phyloP scores from a whole-genome alignment of 371 early-diverging fungal species.

The Dichotomocladium elegans region DNA sequence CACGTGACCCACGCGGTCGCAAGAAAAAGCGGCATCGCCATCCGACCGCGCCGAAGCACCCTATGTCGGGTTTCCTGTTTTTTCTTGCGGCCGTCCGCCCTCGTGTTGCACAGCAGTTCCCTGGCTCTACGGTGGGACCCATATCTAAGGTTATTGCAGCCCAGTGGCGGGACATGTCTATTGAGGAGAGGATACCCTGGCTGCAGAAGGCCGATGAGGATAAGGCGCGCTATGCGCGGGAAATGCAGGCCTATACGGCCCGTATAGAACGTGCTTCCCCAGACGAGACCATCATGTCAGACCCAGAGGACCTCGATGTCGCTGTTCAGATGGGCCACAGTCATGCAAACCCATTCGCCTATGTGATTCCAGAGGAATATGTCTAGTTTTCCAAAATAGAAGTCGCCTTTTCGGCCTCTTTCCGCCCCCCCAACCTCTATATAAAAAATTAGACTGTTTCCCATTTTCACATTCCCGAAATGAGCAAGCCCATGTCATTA shows the following conservation, averaged over 20 bases:
- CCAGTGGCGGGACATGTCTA: constrained; percentile 64
- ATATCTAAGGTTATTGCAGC: constrained; percentile 69
- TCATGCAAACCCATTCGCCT: too few relatives aligned
- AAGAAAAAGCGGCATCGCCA: constrained; percentile 68
- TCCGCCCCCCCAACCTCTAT: too few relatives aligned
- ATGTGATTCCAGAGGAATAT: too few relatives aligned
- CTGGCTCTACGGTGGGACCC: constrained; percentile 69
- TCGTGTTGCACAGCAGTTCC: constrained; percentile 53
- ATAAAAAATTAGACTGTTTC: too few relatives aligned
- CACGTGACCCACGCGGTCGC: constrained; percentile 45
- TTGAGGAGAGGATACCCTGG: constrained; percentile 60
- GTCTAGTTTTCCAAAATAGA: too few relatives aligned
- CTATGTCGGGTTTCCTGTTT: constrained; percentile 77
- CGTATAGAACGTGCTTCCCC: constrained; percentile 14
- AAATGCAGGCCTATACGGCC: constrained; percentile 58
- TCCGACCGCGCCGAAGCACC: constrained; percentile 75
- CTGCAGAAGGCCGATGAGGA: constrained; percentile 63
- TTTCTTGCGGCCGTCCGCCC: constrained; percentile 63
- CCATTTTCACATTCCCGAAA: too few relatives aligned
- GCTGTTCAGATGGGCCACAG: too few relatives aligned
- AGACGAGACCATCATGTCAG: too few relatives aligned
- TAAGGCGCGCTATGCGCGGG: constrained; percentile 74
- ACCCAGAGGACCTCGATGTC: too few relatives aligned
- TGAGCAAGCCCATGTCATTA: too few relatives aligned
- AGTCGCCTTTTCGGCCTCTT: too few relatives aligned